Conservation (phyloP, 1,139 yeast genomes). For the Scheffersomyces segobiensis region DNA sequence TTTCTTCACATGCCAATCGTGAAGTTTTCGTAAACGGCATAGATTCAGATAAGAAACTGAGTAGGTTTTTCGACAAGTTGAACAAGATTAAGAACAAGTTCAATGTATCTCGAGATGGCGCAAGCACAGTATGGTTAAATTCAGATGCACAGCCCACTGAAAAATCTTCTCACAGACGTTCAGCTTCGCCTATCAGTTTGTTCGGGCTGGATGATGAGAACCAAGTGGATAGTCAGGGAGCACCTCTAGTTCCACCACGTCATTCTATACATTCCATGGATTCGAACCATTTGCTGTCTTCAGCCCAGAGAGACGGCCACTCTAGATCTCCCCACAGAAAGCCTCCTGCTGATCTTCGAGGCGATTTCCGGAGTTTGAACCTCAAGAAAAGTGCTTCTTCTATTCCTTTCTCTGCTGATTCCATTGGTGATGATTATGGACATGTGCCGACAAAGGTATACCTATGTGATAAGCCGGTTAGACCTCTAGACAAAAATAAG, state of each 20-base stretch:
- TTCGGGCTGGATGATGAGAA: constrained; percentile 14
- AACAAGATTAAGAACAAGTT: constrained; percentile 34
- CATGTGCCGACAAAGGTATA: constrained; percentile 38
- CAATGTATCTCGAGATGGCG: constrained; percentile 35
- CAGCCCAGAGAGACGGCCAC: not conserved
- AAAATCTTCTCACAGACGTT: constrained; percentile 5
- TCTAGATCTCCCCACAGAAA: constrained; percentile 18
- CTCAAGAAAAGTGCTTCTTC: constrained; percentile 17
- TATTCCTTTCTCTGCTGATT: constrained; percentile 48
- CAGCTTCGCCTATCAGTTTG: constrained; percentile 19
- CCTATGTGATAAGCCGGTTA: constrained; percentile 35
- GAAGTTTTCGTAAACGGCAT: constrained; percentile 16
- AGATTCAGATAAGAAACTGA: constrained; percentile 4
- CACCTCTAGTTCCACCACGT: constrained; percentile 4
- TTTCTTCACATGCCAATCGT: not conserved
- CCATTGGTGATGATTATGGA: constrained; percentile 37
- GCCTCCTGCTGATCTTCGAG: constrained; percentile 14
- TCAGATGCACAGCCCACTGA: not conserved
- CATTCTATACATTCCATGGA: not conserved
- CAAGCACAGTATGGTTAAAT: constrained; percentile 23
- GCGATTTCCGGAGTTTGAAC: not conserved
- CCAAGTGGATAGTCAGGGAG: constrained; percentile 13
- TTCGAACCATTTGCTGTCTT: not conserved
- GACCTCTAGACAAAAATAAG: constrained; percentile 24
- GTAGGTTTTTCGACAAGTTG: constrained; percentile 18